Evolutionary conservation across 2,329 filamentous ascomycete genomes (phyloP).

Genomic region (Trichoderma atrobrunneum): DNA sequence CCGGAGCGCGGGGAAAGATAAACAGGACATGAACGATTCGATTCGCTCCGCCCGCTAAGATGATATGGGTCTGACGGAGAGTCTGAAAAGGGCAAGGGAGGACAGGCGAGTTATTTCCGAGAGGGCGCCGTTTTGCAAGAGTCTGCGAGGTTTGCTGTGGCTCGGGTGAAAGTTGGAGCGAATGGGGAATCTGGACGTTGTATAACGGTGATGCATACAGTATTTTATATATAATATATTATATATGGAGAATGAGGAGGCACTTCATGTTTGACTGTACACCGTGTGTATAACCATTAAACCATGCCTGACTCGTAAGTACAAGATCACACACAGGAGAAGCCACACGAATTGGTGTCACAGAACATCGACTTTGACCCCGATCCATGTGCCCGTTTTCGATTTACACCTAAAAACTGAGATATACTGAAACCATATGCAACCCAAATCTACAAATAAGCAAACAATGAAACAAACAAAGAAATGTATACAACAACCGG

Average conservation of each 20-base stretch:
- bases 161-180: slow-evolving; percentile 7
- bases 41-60: not conserved
- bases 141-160: not conserved
- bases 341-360: not conserved
- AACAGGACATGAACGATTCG: not conserved
- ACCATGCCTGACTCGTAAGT: not conserved
- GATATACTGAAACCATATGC: not conserved
- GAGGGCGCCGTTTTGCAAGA: not conserved
- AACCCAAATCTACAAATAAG: not conserved
- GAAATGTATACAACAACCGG: not conserved
- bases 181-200: not conserved
- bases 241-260: not conserved
- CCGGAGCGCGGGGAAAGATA: slow-evolving; percentile 10
- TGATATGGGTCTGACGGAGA: not conserved
- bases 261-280: not conserved
- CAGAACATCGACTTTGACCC: not conserved
- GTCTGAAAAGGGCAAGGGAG: not conserved
- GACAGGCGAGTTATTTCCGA: slow-evolving; percentile 12
- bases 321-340: not conserved
- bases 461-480: not conserved
- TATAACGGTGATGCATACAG: not conserved
- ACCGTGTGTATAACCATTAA: not conserved
- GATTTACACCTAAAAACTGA: not conserved
- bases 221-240: not conserved
- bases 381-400: not conserved